Conservation (phyloP, 345 rosid genomes). For the Citrus mangshanensis region DNA sequence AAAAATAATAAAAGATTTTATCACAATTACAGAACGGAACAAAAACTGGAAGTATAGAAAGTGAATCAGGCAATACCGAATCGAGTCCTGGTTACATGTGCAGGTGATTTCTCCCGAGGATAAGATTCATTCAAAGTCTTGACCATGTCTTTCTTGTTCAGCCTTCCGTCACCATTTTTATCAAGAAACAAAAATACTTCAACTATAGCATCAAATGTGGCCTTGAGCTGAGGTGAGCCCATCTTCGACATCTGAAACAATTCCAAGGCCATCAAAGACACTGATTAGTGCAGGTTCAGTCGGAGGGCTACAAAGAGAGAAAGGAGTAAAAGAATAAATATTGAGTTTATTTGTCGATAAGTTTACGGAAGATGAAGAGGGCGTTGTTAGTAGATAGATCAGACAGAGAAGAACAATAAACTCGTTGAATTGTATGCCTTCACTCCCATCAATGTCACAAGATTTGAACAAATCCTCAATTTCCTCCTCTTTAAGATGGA, state of each 20-base stretch:
- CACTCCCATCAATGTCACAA: conserved; percentile 75
- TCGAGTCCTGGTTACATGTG: conserved; percentile 58
- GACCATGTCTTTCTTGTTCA: conserved; percentile 67
- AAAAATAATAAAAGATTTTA: neutral
- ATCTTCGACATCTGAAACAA: conserved; percentile 41
- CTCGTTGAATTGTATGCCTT: conserved; percentile 82
- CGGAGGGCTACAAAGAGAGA: neutral
- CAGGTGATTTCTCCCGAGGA: conserved; percentile 71
- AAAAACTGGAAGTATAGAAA: neutral
- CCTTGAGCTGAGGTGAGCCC: conserved; percentile 51
- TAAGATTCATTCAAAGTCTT: conserved; percentile 64
- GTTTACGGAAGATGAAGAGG: conserved; percentile 34
- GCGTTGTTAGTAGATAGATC: conserved; percentile 60
- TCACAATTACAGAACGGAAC: neutral
- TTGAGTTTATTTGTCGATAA: conserved; percentile 23
- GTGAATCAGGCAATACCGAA: conserved; percentile 45
- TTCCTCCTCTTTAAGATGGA: conserved; percentile 56
- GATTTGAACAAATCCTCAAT: conserved; percentile 68
- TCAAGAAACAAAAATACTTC: conserved; percentile 83
- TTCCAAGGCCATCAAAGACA: conserved; percentile 9
- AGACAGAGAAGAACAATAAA: conserved; percentile 78
- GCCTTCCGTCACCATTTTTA: conserved; percentile 71
- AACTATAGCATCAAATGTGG: conserved; percentile 65
- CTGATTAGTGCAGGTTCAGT: neutral
- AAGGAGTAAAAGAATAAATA: neutral